Percentiles rank a stretch among this genome's conserved stretches.
Conservation (phyloP, 202 grass and related monocot genomes). For the Elaeis oleifera region DNA sequence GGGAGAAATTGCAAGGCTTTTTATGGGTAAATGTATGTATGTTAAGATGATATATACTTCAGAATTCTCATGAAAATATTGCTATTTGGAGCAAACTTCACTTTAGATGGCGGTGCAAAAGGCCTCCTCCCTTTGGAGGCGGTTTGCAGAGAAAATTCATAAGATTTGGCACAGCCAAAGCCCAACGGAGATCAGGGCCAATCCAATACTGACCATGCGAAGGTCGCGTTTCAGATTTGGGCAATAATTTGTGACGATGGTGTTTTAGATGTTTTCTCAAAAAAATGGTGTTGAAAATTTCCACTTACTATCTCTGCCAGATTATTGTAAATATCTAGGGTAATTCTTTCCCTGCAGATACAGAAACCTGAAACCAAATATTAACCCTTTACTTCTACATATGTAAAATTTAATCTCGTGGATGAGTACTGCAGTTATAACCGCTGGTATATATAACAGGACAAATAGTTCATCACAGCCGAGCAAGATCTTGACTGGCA, state of each 20-base stretch:
- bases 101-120: constrained; percentile 35
- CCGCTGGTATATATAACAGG: too few relatives aligned
- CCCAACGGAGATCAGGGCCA: constrained; percentile 42
- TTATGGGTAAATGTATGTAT: neutral
- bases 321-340: constrained; percentile 39
- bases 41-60: neutral
- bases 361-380: constrained; percentile 31
- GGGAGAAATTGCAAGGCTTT: neutral
- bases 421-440: too few relatives aligned
- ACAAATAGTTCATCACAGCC: too few relatives aligned
- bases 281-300: constrained; percentile 51
- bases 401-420: too few relatives aligned
- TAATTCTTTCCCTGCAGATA: constrained; percentile 37
- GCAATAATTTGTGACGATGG: constrained; percentile 51
- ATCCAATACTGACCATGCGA: constrained; percentile 36
- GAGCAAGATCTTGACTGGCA: too few relatives aligned
- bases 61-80: constrained; percentile 24
- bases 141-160: constrained; percentile 67
- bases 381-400: too few relatives aligned
- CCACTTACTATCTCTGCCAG: constrained; percentile 54
- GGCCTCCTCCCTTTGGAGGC: constrained; percentile 71
- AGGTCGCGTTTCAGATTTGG: constrained; percentile 45
- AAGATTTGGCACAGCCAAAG: constrained; percentile 49
- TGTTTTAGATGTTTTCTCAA: constrained; percentile 35
- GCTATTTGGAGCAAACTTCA: constrained; percentile 27